Evolutionary conservation across 1,139 yeast species (phyloP).

Genomic region (Taphrina communis): DNA sequence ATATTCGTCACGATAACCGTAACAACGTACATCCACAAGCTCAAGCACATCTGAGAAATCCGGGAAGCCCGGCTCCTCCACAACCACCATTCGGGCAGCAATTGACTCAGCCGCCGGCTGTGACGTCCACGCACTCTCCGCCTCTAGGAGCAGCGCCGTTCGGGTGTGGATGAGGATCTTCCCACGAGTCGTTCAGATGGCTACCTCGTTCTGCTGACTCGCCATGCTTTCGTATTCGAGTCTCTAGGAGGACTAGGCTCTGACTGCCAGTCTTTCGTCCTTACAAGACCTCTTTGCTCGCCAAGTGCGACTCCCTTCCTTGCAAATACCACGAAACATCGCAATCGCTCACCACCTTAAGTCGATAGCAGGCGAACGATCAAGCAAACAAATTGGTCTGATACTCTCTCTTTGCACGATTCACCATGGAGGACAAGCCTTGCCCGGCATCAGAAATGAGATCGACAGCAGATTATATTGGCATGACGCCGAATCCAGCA

Average conservation of each 20-base stretch:
- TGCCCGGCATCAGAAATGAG: not conserved
- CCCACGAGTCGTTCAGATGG: constrained; percentile 19
- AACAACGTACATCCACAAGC: not conserved
- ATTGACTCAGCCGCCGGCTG: not conserved
- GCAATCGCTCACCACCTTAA: too few species aligned
- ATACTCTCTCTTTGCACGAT: not conserved
- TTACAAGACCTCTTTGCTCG: constrained; percentile 6
- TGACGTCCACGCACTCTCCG: constrained; percentile 12
- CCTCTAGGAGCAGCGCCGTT: not conserved
- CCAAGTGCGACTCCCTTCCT: not conserved
- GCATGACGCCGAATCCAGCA: constrained; percentile 28
- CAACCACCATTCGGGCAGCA: not conserved
- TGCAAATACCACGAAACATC: too few species aligned
- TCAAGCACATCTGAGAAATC: not conserved
- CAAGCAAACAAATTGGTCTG: too few species aligned
- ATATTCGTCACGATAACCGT: too few species aligned
- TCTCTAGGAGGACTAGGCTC: constrained; percentile 1
- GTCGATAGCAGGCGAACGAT: too few species aligned
- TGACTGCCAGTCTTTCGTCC: not conserved
- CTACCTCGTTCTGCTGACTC: constrained; percentile 2
- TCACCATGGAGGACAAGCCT: constrained; percentile 1
- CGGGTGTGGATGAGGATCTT: constrained; percentile 15
- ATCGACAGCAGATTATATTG: not conserved
- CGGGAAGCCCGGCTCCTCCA: constrained; percentile 11
- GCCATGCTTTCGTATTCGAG: constrained; percentile 17